Conservation (phyloP, 148 eudicot genomes). For the Rheum nobile region DNA sequence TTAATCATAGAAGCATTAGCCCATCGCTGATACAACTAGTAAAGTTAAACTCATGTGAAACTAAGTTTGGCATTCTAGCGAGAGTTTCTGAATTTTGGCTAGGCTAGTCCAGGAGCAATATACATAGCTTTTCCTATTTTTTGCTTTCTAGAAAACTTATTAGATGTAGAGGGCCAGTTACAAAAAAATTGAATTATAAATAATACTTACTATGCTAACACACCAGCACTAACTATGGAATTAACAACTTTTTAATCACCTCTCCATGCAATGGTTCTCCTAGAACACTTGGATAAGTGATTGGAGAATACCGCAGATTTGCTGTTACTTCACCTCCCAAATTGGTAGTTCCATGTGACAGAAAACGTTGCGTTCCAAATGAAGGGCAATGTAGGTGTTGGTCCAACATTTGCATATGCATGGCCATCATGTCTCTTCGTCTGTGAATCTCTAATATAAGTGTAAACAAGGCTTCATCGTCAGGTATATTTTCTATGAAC, state of each 20-base stretch:
- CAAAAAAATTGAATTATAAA: not conserved
- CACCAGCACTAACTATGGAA: not conserved
- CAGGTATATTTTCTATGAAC: conserved; percentile 84
- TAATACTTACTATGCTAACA: not conserved
- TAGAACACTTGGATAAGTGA: conserved; percentile 96
- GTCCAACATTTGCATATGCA: conserved; percentile 98
- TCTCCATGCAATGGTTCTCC: conserved; percentile 99
- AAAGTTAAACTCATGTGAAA: not conserved
- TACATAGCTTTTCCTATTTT: not conserved
- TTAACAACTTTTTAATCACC: conserved; percentile 30
- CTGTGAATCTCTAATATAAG: conserved; percentile 89
- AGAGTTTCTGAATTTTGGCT: not conserved
- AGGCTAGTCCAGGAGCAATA: not conserved
- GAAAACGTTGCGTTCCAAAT: conserved; percentile 80
- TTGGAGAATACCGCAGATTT: conserved; percentile 77
- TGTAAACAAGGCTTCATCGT: conserved; percentile 85
- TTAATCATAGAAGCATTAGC: not conserved
- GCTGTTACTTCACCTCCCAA: conserved; percentile 53
- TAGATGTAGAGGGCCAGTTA: not conserved
- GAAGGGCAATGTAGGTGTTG: conserved; percentile 97
- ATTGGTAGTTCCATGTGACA: conserved; percentile 58
- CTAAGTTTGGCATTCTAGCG: not conserved
- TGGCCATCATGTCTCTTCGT: conserved; percentile 94
- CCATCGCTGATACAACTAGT: not conserved
- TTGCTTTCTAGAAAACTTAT: not conserved